phyloP scores from a whole-genome alignment of 2,329 filamentous ascomycete genomes.

The Sordariomycetes sp. region DNA sequence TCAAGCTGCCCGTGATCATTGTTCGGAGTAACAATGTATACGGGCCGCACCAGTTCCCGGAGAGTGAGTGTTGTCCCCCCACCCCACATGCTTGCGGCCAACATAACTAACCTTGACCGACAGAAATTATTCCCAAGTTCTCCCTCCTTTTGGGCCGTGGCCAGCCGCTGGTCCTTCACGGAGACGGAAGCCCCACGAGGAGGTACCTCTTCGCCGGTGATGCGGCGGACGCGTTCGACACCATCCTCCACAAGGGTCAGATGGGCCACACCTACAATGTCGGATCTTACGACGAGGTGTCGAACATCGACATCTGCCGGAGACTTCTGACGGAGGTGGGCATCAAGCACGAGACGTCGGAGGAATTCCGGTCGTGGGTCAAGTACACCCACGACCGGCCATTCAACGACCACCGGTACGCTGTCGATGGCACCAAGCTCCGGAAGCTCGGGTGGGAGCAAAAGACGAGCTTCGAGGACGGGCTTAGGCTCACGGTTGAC shows the following conservation, averaged over 20 bases:
- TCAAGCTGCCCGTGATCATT: slow-evolving; percentile 70
- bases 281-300: slow-evolving; percentile 66
- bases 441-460: slow-evolving; percentile 59
- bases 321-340: slow-evolving; percentile 54
- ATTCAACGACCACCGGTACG: slow-evolving; percentile 67
- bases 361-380: slow-evolving; percentile 53
- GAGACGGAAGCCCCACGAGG: slow-evolving; percentile 63
- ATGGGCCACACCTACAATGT: slow-evolving; percentile 76
- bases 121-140: slow-evolving; percentile 80
- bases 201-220: slow-evolving; percentile 72
- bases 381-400: slow-evolving; percentile 69
- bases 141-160: slow-evolving; percentile 57
- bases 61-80: slow-evolving; percentile 46
- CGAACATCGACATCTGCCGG: slow-evolving; percentile 59
- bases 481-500: slow-evolving; percentile 52
- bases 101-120: background rate
- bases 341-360: slow-evolving; percentile 35
- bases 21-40: slow-evolving; percentile 80
- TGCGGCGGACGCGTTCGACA: slow-evolving; percentile 73
- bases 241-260: slow-evolving; percentile 66
- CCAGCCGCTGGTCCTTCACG: slow-evolving; percentile 62
- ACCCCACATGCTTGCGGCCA: background rate
- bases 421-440: slow-evolving; percentile 60
- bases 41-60: slow-evolving; percentile 73
- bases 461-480: slow-evolving; percentile 52